These are phyloP conservation scores for Teratosphaeria pseudoeucalypti DNA, from an alignment of 2,329 filamentous ascomycete genomes.

Conservation along the genomic window DNA sequence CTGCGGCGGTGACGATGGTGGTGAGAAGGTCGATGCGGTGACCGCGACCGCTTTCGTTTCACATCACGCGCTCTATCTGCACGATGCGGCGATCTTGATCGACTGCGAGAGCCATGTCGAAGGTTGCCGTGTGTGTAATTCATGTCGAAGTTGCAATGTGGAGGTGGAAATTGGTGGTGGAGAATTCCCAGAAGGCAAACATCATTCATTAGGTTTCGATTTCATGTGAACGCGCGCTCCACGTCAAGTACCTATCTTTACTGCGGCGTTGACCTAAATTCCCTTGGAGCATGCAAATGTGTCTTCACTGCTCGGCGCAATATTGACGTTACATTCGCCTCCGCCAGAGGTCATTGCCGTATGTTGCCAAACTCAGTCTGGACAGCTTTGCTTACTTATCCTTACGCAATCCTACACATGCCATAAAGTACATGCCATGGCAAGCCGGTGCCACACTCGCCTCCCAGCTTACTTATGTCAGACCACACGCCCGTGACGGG, in stretches of 20 bases:
- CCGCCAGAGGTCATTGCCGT: not conserved
- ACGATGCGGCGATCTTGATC: slow-evolving; percentile 16
- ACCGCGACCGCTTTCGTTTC: slow-evolving; percentile 18
- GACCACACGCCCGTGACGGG: not conserved
- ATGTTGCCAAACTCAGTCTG: not conserved
- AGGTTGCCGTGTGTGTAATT: not conserved
- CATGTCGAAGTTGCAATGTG: not conserved
- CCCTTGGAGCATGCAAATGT: not conserved
- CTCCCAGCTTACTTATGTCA: not conserved
- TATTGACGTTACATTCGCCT: not conserved
- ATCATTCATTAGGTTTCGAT: not conserved
- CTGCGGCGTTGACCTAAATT: not conserved
- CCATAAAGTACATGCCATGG: not conserved
- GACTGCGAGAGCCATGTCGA: slow-evolving; percentile 5
- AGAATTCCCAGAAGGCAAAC: not conserved
- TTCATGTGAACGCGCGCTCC: not conserved
- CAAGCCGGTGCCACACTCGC: not conserved
- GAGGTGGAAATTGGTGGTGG: not conserved
- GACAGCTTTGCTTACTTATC: not conserved
- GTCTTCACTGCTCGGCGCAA: not conserved
- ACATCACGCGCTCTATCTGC: slow-evolving; percentile 5
- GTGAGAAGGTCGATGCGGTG: slow-evolving; percentile 13
- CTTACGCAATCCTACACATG: not conserved
- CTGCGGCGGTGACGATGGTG: slow-evolving; percentile 2
- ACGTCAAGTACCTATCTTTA: not conserved